phyloP scores from a whole-genome alignment of 805 yeast genomes.

The Yarrowia phangngaensis region DNA sequence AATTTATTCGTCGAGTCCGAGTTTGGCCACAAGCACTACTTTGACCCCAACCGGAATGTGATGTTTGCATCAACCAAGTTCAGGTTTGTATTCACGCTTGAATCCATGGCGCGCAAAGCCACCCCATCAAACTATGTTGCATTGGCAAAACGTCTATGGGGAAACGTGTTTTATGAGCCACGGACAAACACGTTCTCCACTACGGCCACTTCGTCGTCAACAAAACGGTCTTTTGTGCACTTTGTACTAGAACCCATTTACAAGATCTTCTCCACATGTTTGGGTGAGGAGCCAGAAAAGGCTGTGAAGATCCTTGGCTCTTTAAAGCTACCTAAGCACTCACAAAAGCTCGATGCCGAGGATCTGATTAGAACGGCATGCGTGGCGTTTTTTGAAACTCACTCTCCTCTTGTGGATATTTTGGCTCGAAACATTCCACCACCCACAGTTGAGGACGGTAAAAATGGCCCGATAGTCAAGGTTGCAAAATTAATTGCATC shows the following conservation, averaged over 20 bases:
- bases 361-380: conserved; percentile 56
- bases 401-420: conserved; percentile 53
- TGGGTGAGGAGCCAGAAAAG: conserved; percentile 44
- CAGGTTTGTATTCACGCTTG: conserved; percentile 61
- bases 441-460: conserved; percentile 1
- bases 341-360: conserved; percentile 51
- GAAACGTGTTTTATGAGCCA: conserved; percentile 55
- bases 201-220: conserved; percentile 34
- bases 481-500: conserved; percentile 57
- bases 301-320: conserved; percentile 38
- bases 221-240: conserved; percentile 49
- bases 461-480: conserved; percentile 46
- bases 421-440: conserved; percentile 35
- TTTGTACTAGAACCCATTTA: conserved; percentile 52
- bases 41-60: conserved; percentile 51
- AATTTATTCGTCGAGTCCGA: conserved; percentile 47
- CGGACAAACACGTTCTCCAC: conserved; percentile 46
- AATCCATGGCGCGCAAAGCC: conserved; percentile 53
- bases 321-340: conserved; percentile 38
- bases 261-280: conserved; percentile 10
- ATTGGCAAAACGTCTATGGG: conserved; percentile 69
- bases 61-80: conserved; percentile 67
- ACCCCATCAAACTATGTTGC: conserved; percentile 39
- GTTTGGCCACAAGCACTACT: conserved; percentile 45
- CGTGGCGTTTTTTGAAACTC: conserved; percentile 50